phyloP scores from a whole-genome alignment of 495 filamentous ascomycete species.

The Evansstolkia leycettana region DNA sequence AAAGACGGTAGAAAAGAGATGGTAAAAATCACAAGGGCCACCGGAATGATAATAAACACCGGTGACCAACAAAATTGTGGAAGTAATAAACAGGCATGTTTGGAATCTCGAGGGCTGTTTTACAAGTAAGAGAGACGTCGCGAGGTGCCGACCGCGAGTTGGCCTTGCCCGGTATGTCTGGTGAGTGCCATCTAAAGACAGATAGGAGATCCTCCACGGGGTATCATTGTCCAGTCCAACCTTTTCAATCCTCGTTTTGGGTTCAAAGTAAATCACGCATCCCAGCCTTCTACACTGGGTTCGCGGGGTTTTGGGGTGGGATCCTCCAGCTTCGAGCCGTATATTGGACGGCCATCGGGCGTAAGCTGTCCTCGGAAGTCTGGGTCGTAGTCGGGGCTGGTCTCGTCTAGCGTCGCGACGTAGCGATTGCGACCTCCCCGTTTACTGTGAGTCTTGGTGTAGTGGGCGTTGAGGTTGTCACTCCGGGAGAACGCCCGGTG shows the following conservation, averaged over 20 bases:
- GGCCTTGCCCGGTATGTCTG: slow-evolving; percentile 9
- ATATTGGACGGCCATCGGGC: slow-evolving; percentile 29
- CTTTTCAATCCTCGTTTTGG: too few relatives aligned
- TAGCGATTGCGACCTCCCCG: slow-evolving; percentile 35
- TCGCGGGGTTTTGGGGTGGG: slow-evolving; percentile 22
- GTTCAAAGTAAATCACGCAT: slow-evolving; percentile 15
- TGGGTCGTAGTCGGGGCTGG: slow-evolving; percentile 30
- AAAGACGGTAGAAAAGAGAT: slow-evolving; percentile 1
- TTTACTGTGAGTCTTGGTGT: slow-evolving; percentile 38
- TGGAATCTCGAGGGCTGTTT: slow-evolving; percentile 11
- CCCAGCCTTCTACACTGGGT: slow-evolving; percentile 23
- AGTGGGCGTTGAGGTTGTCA: slow-evolving; percentile 38
- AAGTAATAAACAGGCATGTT: slow-evolving; percentile 7
- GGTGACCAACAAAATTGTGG: too few relatives aligned
- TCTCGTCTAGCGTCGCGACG: slow-evolving; percentile 33
- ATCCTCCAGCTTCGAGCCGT: slow-evolving; percentile 29
- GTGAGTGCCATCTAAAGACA: not conserved
- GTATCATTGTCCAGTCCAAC: slow-evolving; percentile 13
- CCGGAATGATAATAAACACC: too few relatives aligned
- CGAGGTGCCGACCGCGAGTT: slow-evolving; percentile 13
- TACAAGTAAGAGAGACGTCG: slow-evolving; percentile 22
- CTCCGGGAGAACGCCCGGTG: slow-evolving; percentile 33
- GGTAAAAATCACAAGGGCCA: slow-evolving; percentile 3
- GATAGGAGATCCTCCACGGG: slow-evolving; percentile 10
- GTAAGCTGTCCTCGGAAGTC: slow-evolving; percentile 36